Evolutionary conservation across 805 yeast genomes (phyloP), one percentile per base, ranked within the genome.

Genomic region (Saccharomycopsis oosterbeekiorum): DNA sequence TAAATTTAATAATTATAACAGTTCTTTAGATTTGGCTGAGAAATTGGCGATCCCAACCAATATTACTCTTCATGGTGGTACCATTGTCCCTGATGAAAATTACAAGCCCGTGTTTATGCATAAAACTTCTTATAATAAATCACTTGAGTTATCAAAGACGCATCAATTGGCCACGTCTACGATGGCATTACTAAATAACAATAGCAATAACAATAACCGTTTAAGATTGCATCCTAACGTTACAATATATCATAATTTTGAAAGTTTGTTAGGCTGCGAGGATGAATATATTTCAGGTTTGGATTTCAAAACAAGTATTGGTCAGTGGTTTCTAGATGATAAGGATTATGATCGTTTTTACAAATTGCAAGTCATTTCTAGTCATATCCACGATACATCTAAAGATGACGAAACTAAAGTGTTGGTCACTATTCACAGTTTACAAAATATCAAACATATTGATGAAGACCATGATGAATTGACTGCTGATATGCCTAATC

Each of bases 261-360:
- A 60, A 41, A 59, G 57, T 56, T 55, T 65, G n/a, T 41, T 60
- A 40, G 91, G 89, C 0, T 74, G 86, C 65, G 86, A 84, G 67
- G 93, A 87, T 69, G 94, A 88, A 68, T 88, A 87, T 67, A 79
- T 88, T 15, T 93, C 93, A 0, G 88, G 85, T 56, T 74, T 88
- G 36, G 84, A 84, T 66, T 85, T 84, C 64, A 74, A 70, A n/a
- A 47, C 60, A 12, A 63, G 65, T 29, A 59, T 63, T 43, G 34
- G 58, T 56, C 65, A 63, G 34, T 63, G 65, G 65, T 63, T 63
- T 57, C 61, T 56, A 14, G 34, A 60, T 57, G 59, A 54, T 36
- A 26, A 17, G 14, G 65, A 63, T 57, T 63, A 60, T 42, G 51
- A 53, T 10, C 34, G 62, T n/a, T 58, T 50, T 37, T 60, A 58